phyloP scores from a whole-genome alignment of 768 basidiomycete species.

The Panaeolus cyanescens region DNA sequence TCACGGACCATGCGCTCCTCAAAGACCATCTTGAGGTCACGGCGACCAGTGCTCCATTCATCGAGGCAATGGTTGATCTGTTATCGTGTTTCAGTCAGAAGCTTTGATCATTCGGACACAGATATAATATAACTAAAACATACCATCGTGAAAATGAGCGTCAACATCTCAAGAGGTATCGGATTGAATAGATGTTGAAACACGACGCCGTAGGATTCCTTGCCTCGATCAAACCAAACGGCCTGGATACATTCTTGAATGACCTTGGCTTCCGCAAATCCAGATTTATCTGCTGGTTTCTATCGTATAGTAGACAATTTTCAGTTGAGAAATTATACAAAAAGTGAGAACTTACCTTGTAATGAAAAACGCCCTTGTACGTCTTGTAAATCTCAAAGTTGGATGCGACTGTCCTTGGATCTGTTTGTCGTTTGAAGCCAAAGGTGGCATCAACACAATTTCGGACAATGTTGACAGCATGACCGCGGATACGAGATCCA shows the following conservation, averaged over 20 bases:
- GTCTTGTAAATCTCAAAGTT: neutral
- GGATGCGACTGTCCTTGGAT: slow-evolving; percentile 1
- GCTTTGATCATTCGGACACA: no score
- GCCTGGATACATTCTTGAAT: slow-evolving; percentile 11
- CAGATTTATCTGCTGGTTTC: neutral
- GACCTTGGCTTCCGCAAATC: slow-evolving; percentile 11
- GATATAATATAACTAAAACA: neutral
- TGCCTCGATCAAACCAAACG: slow-evolving; percentile 14
- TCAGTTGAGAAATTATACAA: neutral
- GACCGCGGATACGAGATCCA: slow-evolving; percentile 12
- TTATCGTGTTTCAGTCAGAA: neutral
- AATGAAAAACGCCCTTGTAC: slow-evolving; percentile 8
- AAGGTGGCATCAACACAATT: neutral
- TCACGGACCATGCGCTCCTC: neutral
- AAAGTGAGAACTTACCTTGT: slow-evolving; percentile 5
- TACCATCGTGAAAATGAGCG: neutral
- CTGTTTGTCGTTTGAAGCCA: slow-evolving; percentile 4
- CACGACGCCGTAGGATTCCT: slow-evolving; percentile 9
- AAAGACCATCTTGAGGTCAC: neutral
- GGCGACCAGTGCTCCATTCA: neutral
- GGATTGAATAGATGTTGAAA: neutral
- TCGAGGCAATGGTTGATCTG: neutral
- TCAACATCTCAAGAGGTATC: neutral
- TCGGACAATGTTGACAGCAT: neutral
- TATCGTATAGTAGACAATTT: neutral